phyloP scores from a whole-genome alignment of 768 basidiomycete species.

The Termitomyces sp. region DNA sequence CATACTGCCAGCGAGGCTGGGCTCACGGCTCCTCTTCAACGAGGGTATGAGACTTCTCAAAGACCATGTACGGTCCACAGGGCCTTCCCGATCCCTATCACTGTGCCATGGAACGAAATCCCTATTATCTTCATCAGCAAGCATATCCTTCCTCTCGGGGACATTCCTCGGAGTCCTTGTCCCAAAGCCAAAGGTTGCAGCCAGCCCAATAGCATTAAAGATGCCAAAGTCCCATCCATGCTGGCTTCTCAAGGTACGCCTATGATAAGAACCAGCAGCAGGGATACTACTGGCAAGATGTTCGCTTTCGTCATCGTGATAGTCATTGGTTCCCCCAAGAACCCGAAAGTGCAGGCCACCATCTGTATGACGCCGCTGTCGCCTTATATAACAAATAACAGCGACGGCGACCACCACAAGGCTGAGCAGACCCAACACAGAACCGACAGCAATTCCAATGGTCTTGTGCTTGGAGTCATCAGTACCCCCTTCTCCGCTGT shows the following conservation, averaged over 20 bases:
- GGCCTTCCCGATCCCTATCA: conserved; percentile 35
- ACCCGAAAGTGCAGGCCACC: conserved; percentile 30
- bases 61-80: conserved; percentile 54
- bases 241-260: background rate
- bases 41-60: conserved; percentile 44
- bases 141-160: conserved; percentile 61
- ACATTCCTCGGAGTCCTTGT: conserved; percentile 24
- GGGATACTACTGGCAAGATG: conserved; percentile 33
- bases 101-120: conserved; percentile 47
- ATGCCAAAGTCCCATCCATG: conserved; percentile 21
- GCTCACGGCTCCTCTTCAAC: conserved; percentile 37
- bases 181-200: conserved; percentile 32
- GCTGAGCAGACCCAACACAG: conserved; percentile 59
- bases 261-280: conserved; percentile 24
- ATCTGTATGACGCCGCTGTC: conserved; percentile 23
- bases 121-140: conserved; percentile 71
- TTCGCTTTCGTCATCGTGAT: conserved; percentile 29
- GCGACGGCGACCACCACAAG: conserved; percentile 45
- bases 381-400: conserved; percentile 45
- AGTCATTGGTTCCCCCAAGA: conserved; percentile 31
- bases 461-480: conserved; percentile 22
- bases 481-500: conserved; percentile 3
- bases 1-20: conserved; percentile 32
- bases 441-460: conserved; percentile 59
- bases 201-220: conserved; percentile 21